Percentiles rank a stretch among this genome's conserved stretches.
These are phyloP conservation scores for Rhizopogon vulgaris DNA, from an alignment of 768 basidiomycete species.

Conservation along the genomic window DNA sequence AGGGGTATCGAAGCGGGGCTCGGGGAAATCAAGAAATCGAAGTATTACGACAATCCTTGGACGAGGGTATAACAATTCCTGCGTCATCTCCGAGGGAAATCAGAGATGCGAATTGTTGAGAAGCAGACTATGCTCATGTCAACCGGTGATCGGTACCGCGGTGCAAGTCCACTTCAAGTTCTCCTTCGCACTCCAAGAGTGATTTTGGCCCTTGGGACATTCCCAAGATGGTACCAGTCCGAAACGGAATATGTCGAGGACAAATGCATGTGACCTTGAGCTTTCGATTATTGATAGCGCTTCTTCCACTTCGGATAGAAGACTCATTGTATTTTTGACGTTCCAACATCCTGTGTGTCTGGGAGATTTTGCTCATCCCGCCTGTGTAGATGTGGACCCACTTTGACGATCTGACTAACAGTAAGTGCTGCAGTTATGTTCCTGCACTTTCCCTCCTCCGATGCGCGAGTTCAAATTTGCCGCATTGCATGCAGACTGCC, in stretches of 20 bases:
- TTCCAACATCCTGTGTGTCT: neutral
- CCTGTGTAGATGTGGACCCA: neutral
- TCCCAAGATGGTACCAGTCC: neutral
- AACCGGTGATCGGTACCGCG: too few relatives aligned
- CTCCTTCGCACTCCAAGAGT: neutral
- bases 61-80: too few relatives aligned
- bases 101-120: too few relatives aligned
- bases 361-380: too few relatives aligned
- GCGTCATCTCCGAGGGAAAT: neutral
- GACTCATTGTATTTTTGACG: neutral
- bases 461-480: too few relatives aligned
- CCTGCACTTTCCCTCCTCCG: too few relatives aligned
- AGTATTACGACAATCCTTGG: neutral
- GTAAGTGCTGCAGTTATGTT: too few relatives aligned
- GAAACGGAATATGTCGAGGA: neutral
- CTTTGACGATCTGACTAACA: too few relatives aligned
- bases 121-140: too few relatives aligned
- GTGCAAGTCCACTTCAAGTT: too few relatives aligned
- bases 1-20: neutral
- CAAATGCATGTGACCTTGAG: neutral
- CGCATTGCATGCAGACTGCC: too few relatives aligned
- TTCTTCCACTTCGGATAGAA: neutral
- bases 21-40: neutral
- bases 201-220: neutral
- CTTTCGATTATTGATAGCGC: neutral